Percentiles rank a stretch among this genome's conserved stretches.
Evolutionary conservation across 257 asterid species (phyloP).

Genomic region (Datura wrightii): DNA sequence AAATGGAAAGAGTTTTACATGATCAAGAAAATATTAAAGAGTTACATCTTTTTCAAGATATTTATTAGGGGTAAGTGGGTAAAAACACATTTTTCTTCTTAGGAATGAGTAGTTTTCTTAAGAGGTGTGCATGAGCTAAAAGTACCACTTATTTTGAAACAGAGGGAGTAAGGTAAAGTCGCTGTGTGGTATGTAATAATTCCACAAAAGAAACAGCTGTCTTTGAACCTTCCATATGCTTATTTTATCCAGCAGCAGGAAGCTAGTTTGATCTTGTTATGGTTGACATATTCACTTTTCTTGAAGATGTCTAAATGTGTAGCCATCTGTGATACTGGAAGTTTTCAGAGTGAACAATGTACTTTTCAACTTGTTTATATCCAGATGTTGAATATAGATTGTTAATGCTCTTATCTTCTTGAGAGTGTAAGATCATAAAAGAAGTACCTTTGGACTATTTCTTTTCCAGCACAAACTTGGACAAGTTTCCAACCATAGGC

Average conservation of each 20-base stretch:
- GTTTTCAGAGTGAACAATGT: neutral
- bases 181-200: neutral
- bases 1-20: no score
- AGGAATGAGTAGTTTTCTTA: no score
- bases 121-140: no score
- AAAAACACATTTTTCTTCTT: no score
- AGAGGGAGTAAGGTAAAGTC: neutral
- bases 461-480: neutral
- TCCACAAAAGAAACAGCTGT: neutral
- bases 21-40: no score
- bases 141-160: no score
- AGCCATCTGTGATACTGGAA: neutral
- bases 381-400: no score
- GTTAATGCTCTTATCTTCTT: neutral
- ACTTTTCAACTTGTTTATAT: neutral
- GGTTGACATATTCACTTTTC: neutral
- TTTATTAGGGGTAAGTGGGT: no score
- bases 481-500: neutral
- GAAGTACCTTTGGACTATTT: neutral
- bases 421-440: neutral
- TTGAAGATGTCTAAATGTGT: neutral
- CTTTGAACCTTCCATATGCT: slow-evolving; percentile 22
- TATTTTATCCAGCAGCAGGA: slow-evolving; percentile 1
- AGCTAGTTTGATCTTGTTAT: neutral
- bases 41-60: no score